Conservation (phyloP, 805 yeast genomes). For the Suhomyces faveliae region DNA sequence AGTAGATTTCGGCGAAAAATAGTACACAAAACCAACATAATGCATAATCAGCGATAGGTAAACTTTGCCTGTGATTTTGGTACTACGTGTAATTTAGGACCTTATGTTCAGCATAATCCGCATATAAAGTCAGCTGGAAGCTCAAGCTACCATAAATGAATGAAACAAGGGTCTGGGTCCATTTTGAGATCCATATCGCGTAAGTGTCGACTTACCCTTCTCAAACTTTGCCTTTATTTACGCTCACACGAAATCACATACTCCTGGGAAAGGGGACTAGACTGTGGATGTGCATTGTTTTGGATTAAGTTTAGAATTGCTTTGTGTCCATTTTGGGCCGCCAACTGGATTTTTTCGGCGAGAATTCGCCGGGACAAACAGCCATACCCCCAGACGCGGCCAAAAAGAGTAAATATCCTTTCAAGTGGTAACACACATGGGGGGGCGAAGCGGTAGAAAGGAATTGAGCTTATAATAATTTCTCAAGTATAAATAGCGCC, state of each 20-base stretch:
- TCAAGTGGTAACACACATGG: background rate
- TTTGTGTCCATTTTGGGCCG: background rate
- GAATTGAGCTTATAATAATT: background rate
- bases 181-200: background rate
- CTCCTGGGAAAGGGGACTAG: background rate
- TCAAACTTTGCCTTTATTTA: background rate
- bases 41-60: background rate
- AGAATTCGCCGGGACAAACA: conserved; percentile 21
- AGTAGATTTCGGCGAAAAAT: conserved; percentile 8
- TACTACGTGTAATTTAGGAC: background rate
- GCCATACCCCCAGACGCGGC: background rate
- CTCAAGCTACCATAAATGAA: background rate
- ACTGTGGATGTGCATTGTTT: background rate
- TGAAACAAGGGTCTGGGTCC: background rate
- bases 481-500: conserved; percentile 13
- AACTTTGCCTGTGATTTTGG: background rate
- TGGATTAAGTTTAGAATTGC: background rate
- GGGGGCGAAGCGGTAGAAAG: background rate
- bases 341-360: conserved; percentile 20
- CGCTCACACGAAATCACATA: background rate
- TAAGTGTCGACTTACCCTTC: background rate
- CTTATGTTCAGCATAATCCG: background rate
- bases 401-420: background rate
- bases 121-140: background rate
- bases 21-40: conserved; percentile 4